Conservation (phyloP, 2,329 filamentous ascomycete genomes). For the Cercospora sojina region DNA sequence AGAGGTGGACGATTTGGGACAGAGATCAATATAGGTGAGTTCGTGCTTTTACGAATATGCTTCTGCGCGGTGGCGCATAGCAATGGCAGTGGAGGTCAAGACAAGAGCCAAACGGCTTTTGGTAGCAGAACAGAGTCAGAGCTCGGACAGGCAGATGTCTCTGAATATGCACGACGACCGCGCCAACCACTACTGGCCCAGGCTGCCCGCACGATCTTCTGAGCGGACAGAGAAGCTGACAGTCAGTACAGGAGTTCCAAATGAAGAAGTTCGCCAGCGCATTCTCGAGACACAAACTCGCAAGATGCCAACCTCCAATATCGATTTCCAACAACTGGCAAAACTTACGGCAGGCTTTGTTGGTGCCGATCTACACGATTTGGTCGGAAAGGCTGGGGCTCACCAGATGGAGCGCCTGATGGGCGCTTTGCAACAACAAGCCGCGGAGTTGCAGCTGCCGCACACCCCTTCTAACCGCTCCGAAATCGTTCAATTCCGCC, state of each 20-base stretch:
- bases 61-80: background rate
- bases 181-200: background rate
- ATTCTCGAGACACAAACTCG: slow-evolving; percentile 74
- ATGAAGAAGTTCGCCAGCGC: slow-evolving; percentile 70
- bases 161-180: background rate
- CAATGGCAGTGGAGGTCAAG: background rate
- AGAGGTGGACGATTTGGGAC: slow-evolving; percentile 75
- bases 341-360: slow-evolving; percentile 90
- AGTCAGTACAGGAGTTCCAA: slow-evolving; percentile 59
- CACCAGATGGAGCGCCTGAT: slow-evolving; percentile 63
- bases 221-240: background rate
- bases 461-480: slow-evolving; percentile 43
- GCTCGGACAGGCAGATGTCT: background rate
- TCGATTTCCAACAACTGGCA: slow-evolving; percentile 73
- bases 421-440: slow-evolving; percentile 48
- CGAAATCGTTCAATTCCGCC: slow-evolving; percentile 22
- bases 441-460: slow-evolving; percentile 35
- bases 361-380: slow-evolving; percentile 77
- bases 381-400: slow-evolving; percentile 64
- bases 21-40: slow-evolving; percentile 73
- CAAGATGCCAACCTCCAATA: slow-evolving; percentile 61
- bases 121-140: background rate
- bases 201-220: background rate
- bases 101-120: background rate
- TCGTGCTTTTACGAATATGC: background rate